Base-by-base conservation (phyloP, 2,329 filamentous ascomycete genomes). In the Thelonectria blattea region DNA sequence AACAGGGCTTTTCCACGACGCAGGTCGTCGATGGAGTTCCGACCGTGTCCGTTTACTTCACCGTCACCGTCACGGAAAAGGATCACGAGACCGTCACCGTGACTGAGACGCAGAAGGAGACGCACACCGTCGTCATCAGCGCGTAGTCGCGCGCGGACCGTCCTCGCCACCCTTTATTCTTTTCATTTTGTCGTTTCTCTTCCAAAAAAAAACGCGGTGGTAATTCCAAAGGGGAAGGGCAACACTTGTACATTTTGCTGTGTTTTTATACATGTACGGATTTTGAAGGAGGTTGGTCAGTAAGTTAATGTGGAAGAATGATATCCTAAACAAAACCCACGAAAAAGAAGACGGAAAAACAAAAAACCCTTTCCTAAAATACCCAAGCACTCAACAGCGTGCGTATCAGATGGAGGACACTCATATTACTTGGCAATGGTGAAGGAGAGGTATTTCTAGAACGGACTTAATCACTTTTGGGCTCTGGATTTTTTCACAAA, bases 31-130 rank as follows among this genome's bases (percentile, higher is more conserved):
- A 71, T 32, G 74, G 74, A 3, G 71, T 69, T n/a, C 71, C 73
- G 2, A 76, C 75, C 10, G 73, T 77, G 34, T 76, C 75, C 1
- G 65, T 77, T 11, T 74, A 68, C 59, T 67, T 76, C 27, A 78
- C 77, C 5, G 73, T 78, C 2, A 79, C 77, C 5, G 70, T 74
- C 24, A 77, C 75, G 18, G 66, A 74, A 2, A 72, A 68, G 52
- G 68, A 69, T 41, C 68, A 58, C 46, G 61, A 64, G 49, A 73
- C 69, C 5, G 55, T 56, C 24, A 71, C 65, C 3, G 62, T 69
- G 10, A 73, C 72, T 4, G 65, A 68, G 56, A 73, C 63, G 47
- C 60, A 67, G 54, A 66, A 59, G 42, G 65, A 72, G 65, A 76
- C 72, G 7, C 71, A 73, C 9, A 78, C 74, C 5, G 61, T 75